Evolutionary conservation across 768 basidiomycete genomes (phyloP), one percentile per base, ranked within the genome.

Genomic region (Pholiota molesta): DNA sequence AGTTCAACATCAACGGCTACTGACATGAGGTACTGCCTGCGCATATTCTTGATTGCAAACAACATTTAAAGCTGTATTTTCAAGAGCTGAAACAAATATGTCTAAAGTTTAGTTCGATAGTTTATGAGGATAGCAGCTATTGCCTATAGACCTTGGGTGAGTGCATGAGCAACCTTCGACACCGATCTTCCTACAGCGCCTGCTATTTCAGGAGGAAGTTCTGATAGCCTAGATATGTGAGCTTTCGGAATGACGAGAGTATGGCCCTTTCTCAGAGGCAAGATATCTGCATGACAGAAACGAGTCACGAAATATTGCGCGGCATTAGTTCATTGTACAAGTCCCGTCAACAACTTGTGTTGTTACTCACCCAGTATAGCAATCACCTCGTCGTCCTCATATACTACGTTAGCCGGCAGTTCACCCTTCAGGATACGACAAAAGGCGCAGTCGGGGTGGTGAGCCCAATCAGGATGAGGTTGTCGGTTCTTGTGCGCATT

Each of bases 21-120:
- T 61, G 63, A 90, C 90, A 75, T 92, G 90, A n/a, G 85, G 86
- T 7, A 92, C 88, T 4, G 87, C 88, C 69, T 92, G 90, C 0
- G 90, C 90, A 66, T 92, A 92, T 72, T 91, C 90, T 69, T 92
- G 90, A 69, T 91, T 91, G 67, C 89, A 90, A 4, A 91, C 90
- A 6, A 92, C 83, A 69, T 91, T 92, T 52, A 92, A 76, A 7
- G 79, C 88, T 16, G 87, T 88, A 65, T 90, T 87, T 11, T 83
- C 78, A 26, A 90, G 65, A 1, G 84, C 89, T 90, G 35, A 4
- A 52, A 23, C 23, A 49, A 49, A 26, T 19, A 33, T n/a, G 54
- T 47, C 13, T 17, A 37, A 17, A 29, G 47, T 52, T 52, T 13
- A 54, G 10, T 13, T 45, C 29, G 23, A 31, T 9, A 54, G 26